Conservation (phyloP, 768 basidiomycete genomes). For the Lentinula sp. region DNA sequence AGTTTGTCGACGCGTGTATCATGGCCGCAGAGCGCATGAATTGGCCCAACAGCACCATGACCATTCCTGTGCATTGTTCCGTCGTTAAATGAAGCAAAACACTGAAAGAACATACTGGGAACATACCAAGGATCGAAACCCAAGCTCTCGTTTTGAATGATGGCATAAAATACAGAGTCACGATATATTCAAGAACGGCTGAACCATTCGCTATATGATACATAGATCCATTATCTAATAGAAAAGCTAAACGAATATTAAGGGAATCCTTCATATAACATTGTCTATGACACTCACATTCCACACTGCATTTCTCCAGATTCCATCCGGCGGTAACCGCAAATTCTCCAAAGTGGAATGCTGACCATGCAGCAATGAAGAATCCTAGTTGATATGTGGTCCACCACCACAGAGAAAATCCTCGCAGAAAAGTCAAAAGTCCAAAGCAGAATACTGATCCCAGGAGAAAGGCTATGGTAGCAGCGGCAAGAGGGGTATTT, state of each 20-base stretch:
- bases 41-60: constrained; percentile 67
- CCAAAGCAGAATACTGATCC: constrained; percentile 68
- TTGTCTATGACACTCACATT: constrained; percentile 57
- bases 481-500: constrained; percentile 82
- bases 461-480: constrained; percentile 79
- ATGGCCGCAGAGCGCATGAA: constrained; percentile 83
- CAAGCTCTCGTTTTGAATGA: constrained; percentile 53
- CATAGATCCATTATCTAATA: constrained; percentile 81
- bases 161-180: constrained; percentile 64
- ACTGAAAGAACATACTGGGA: background rate
- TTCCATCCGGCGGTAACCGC: constrained; percentile 97
- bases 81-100: background rate
- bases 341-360: constrained; percentile 93
- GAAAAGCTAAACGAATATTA: constrained; percentile 59
- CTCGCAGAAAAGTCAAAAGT: constrained; percentile 41
- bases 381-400: constrained; percentile 73
- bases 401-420: constrained; percentile 47
- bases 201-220: constrained; percentile 82
- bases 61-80: constrained; percentile 43
- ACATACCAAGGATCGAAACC: constrained; percentile 53
- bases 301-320: constrained; percentile 82
- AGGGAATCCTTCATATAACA: constrained; percentile 1
- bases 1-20: constrained; percentile 91
- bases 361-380: constrained; percentile 77
- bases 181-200: constrained; percentile 76